These are phyloP conservation scores for Papiliotrema terrestris DNA, from an alignment of 1,284 basidiomycete species.

Conservation along the genomic window DNA sequence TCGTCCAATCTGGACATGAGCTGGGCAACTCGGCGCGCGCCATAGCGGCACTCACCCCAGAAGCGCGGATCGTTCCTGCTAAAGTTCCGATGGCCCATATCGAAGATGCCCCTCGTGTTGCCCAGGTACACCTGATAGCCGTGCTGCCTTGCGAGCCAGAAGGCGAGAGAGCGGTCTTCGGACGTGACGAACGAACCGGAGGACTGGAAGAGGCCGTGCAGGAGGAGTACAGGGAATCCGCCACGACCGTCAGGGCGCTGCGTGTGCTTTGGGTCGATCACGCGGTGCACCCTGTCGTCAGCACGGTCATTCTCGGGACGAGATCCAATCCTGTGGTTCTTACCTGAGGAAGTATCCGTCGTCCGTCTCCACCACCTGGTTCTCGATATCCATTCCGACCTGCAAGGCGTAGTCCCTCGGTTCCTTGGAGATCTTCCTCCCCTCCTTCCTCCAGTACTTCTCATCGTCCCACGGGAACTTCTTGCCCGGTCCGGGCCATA, in stretches of 20 bases:
- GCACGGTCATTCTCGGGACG: neutral
- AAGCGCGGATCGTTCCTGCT: conserved; percentile 56
- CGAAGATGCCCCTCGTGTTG: conserved; percentile 60
- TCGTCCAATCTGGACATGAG: conserved; percentile 56
- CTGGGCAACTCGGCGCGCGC: neutral
- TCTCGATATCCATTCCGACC: conserved; percentile 58
- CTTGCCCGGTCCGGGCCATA: conserved; percentile 28
- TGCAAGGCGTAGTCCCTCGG: conserved; percentile 57
- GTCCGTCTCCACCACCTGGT: conserved; percentile 58
- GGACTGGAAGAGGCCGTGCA: conserved; percentile 62
- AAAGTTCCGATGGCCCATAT: conserved; percentile 58
- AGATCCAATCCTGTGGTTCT: conserved; percentile 15
- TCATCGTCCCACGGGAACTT: conserved; percentile 56
- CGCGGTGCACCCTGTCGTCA: conserved; percentile 53
- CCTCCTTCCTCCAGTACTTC: conserved; percentile 52
- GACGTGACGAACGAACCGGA: conserved; percentile 62
- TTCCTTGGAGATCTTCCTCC: conserved; percentile 54
- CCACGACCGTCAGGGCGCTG: conserved; percentile 50
- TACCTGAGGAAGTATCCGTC: conserved; percentile 57
- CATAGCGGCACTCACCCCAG: conserved; percentile 52
- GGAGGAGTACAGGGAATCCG: conserved; percentile 59
- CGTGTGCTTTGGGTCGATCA: conserved; percentile 53
- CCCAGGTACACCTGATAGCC: conserved; percentile 62
- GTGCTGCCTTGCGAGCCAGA: conserved; percentile 60
- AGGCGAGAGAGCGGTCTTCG: conserved; percentile 60